Conservation (phyloP, 2,329 filamentous ascomycete genomes). For the Neonectria faginata region DNA sequence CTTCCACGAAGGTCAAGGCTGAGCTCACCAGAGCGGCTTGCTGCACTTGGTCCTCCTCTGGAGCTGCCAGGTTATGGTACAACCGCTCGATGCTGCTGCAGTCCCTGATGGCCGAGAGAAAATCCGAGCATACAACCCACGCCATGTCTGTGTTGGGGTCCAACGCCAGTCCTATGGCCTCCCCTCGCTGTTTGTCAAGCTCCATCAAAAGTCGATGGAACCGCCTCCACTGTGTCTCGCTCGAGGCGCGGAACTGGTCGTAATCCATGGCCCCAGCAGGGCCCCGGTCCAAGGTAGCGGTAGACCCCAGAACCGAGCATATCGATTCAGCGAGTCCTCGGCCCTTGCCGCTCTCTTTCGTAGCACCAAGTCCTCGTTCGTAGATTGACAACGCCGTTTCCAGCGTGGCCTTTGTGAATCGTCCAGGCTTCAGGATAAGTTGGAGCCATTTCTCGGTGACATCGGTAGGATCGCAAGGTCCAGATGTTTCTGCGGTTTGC, state of each 20-base stretch:
- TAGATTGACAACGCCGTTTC: constrained; percentile 88
- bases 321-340: constrained; percentile 80
- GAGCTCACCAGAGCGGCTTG: constrained; percentile 75
- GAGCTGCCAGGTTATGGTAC: constrained; percentile 71
- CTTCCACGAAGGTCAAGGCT: constrained; percentile 76
- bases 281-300: constrained; percentile 72
- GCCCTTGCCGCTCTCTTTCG: constrained; percentile 55
- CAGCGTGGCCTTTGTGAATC: constrained; percentile 82
- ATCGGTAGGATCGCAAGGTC: constrained; percentile 74
- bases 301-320: constrained; percentile 76
- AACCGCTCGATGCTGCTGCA: constrained; percentile 84
- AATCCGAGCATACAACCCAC: constrained; percentile 88
- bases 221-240: constrained; percentile 87
- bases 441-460: constrained; percentile 87
- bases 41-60: constrained; percentile 65
- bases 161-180: constrained; percentile 81
- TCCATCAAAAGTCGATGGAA: constrained; percentile 90
- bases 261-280: constrained; percentile 77
- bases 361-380: constrained; percentile 67
- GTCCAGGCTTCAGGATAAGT: constrained; percentile 84
- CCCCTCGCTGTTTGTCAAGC: constrained; percentile 85
- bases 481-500: constrained; percentile 67
- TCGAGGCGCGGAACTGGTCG: constrained; percentile 77
- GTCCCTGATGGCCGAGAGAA: constrained; percentile 80
- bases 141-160: constrained; percentile 78